phyloP scores from a whole-genome alignment of 1,139 yeast species.

The Lodderomyces parapsilosis region DNA sequence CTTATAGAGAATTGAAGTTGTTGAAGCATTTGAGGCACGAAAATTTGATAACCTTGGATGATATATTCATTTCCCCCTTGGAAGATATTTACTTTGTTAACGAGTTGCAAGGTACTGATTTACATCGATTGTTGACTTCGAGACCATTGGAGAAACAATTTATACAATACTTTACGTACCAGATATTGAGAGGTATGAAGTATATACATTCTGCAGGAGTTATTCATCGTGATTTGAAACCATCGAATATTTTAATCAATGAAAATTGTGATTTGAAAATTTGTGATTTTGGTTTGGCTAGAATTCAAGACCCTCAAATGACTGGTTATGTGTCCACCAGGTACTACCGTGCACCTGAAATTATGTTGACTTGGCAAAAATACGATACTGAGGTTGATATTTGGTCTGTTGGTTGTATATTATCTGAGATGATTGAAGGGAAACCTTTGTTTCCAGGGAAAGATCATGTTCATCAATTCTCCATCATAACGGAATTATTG shows the following conservation, averaged over 20 bases:
- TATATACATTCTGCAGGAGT: conserved; percentile 98
- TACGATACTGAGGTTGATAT: conserved; percentile 98
- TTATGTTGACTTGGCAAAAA: conserved; percentile 99
- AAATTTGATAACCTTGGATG: conserved; percentile 88
- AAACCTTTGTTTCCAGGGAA: conserved; percentile 97
- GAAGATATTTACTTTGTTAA: conserved; percentile 98
- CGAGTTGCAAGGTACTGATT: conserved; percentile 93
- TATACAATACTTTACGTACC: conserved; percentile 93
- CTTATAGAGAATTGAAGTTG: conserved; percentile 91
- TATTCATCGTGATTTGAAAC: conserved; percentile 92
- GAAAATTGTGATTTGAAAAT: conserved; percentile 96
- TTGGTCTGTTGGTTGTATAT: conserved; percentile 99
- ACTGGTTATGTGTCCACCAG: conserved; percentile 97
- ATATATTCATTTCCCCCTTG: conserved; percentile 88
- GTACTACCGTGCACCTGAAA: conserved; percentile 97
- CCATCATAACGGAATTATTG: conserved; percentile 89
- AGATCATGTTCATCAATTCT: conserved; percentile 97
- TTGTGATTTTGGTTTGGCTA: conserved; percentile 95
- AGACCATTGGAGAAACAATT: conserved; percentile 95
- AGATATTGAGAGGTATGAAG: conserved; percentile 87
- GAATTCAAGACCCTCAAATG: conserved; percentile 98
- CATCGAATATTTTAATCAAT: conserved; percentile 86
- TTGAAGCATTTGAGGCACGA: conserved; percentile 94
- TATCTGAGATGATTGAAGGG: conserved; percentile 99
- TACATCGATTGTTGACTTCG: conserved; percentile 85